phyloP scores from a whole-genome alignment of 2,329 filamentous ascomycete species.

The Xylariaceae sp. region DNA sequence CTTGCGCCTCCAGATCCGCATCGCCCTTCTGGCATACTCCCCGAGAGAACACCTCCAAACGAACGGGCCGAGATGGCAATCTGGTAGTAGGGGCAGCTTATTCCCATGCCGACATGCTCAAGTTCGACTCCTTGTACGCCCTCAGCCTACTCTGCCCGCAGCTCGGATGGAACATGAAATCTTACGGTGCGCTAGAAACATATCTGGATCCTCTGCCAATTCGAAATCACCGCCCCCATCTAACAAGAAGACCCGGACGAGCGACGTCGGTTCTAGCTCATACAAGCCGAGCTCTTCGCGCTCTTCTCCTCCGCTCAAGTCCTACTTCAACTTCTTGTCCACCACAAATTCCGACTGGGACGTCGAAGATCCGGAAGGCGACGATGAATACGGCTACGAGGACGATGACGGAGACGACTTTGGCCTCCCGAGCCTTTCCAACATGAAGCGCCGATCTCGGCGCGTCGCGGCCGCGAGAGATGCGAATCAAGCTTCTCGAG shows the following conservation, averaged over 20 bases:
- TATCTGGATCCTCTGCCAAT: slow-evolving; percentile 58
- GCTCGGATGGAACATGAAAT: background rate
- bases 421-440: slow-evolving; percentile 86
- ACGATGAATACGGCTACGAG: slow-evolving; percentile 74
- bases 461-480: slow-evolving; percentile 46
- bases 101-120: slow-evolving; percentile 92
- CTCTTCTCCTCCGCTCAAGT: slow-evolving; percentile 64
- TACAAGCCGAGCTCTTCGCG: slow-evolving; percentile 48
- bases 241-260: slow-evolving; percentile 48
- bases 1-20: slow-evolving; percentile 57
- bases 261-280: slow-evolving; percentile 54
- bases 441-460: slow-evolving; percentile 72
- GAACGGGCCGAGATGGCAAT: slow-evolving; percentile 56
- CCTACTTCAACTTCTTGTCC: slow-evolving; percentile 77
- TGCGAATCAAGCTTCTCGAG: slow-evolving; percentile 27
- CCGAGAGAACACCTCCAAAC: slow-evolving; percentile 50
- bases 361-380: slow-evolving; percentile 57
- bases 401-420: slow-evolving; percentile 94
- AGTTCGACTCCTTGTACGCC: slow-evolving; percentile 73
- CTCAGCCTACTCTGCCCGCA: background rate
- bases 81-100: slow-evolving; percentile 92
- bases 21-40: slow-evolving; percentile 84
- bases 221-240: slow-evolving; percentile 70
- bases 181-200: slow-evolving; percentile 43
- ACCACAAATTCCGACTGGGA: slow-evolving; percentile 82